phyloP scores from a whole-genome alignment of 805 yeast species.

The Lipomyces anomalus region DNA sequence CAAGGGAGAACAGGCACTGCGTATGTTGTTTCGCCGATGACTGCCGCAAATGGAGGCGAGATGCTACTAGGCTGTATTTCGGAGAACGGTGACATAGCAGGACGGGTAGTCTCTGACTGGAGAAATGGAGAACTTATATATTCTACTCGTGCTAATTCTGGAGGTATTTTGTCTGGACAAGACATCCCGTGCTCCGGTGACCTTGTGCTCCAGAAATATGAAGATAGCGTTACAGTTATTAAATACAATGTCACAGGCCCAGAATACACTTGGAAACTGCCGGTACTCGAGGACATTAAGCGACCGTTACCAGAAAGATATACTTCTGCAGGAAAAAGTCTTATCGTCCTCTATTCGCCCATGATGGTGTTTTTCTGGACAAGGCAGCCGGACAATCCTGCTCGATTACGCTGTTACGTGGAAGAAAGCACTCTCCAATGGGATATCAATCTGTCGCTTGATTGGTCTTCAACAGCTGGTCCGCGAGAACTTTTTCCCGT shows the following conservation, averaged over 20 bases:
- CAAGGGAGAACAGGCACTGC: constrained; percentile 11
- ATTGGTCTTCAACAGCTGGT: constrained; percentile 2
- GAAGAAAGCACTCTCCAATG: constrained; percentile 4
- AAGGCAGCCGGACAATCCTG: constrained; percentile 11
- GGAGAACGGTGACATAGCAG: too few species aligned
- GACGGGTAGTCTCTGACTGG: too few species aligned
- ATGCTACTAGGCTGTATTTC: too few species aligned
- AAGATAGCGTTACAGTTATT: too few species aligned
- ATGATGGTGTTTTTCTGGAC: constrained; percentile 17
- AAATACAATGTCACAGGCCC: too few species aligned
- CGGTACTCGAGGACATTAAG: too few species aligned
- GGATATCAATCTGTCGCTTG: constrained; percentile 11
- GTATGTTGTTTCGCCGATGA: constrained; percentile 5
- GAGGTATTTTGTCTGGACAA: too few species aligned
- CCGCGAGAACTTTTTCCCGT: constrained; percentile 12
- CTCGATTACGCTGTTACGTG: constrained; percentile 8
- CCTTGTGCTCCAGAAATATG: too few species aligned
- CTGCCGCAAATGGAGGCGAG: constrained; percentile 2
- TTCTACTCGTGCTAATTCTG: too few species aligned
- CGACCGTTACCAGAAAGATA: constrained; percentile 12
- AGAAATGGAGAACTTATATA: too few species aligned
- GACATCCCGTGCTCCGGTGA: too few species aligned
- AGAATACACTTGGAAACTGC: too few species aligned
- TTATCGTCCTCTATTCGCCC: constrained; percentile 13
- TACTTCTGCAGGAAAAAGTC: constrained; percentile 4